A percentile compares a stretch with the other conserved stretches of the same genome.
Evolutionary conservation across 176 grass and related monocot species (phyloP).

Genomic region (maize (Zea mays)): DNA sequence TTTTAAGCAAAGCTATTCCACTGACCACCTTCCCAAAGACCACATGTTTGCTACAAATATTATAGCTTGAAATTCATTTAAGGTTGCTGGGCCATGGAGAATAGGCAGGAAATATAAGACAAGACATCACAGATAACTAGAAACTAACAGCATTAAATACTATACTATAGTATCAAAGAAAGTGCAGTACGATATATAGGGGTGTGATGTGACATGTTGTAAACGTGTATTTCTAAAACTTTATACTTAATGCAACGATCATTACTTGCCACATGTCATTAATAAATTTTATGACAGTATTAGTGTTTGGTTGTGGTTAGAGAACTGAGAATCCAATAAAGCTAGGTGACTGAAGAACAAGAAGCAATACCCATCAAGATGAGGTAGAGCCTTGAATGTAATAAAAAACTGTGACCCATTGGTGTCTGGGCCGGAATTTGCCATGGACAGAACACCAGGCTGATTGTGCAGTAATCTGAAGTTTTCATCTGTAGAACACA

Average conservation of each 20-base stretch:
- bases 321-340: conserved; percentile 1
- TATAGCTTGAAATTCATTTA: conserved; percentile 27
- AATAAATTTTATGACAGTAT: not conserved
- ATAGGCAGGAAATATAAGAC: conserved; percentile 4
- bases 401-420: conserved; percentile 80
- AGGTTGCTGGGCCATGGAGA: not conserved
- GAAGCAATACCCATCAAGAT: conserved; percentile 68
- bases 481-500: conserved; percentile 68
- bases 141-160: not conserved
- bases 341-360: conserved; percentile 15
- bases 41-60: conserved; percentile 71
- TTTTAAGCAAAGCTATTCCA: conserved; percentile 56
- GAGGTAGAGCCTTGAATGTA: conserved; percentile 54
- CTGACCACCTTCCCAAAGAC: conserved; percentile 69
- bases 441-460: conserved; percentile 75
- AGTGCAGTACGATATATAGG: not conserved
- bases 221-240: not conserved
- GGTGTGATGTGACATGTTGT: not conserved
- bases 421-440: conserved; percentile 54
- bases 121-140: conserved; percentile 1
- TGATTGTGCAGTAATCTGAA: conserved; percentile 66
- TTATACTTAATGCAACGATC: not conserved
- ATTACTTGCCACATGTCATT: not conserved
- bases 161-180: not conserved
- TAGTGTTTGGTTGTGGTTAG: conserved; percentile 10